Conservation (phyloP, 768 basidiomycete genomes). For the Vararia minispora region DNA sequence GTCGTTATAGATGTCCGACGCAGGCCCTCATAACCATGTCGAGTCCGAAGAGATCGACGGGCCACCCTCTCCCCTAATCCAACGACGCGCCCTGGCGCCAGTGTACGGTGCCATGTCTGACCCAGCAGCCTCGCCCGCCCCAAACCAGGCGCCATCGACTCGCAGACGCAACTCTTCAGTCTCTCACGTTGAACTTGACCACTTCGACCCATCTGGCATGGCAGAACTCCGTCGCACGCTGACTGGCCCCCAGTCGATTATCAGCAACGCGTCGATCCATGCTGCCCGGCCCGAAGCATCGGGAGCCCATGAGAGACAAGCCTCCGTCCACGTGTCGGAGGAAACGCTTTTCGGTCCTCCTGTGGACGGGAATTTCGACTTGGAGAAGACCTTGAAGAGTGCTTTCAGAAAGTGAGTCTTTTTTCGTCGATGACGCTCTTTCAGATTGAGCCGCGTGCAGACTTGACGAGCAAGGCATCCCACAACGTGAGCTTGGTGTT, state of each 20-base stretch:
- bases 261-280: conserved; percentile 14
- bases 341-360: conserved; percentile 1
- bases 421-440: not conserved
- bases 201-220: conserved; percentile 46
- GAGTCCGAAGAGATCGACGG: no score
- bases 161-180: conserved; percentile 12
- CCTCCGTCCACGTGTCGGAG: not conserved
- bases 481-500: conserved; percentile 47
- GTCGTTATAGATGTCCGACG: no score
- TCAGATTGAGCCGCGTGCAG: conserved; percentile 19
- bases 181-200: conserved; percentile 31
- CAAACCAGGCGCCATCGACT: no score
- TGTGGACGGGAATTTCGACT: conserved; percentile 16
- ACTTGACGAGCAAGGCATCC: conserved; percentile 36
- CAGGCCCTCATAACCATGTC: no score
- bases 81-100: no score
- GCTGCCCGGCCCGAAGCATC: conserved; percentile 13
- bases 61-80: no score
- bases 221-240: conserved; percentile 27
- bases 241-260: conserved; percentile 18
- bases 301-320: conserved; percentile 19
- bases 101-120: no score
- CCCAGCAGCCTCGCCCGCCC: no score
- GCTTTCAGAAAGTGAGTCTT: conserved; percentile 17
- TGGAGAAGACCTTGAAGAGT: conserved; percentile 19